Base-by-base conservation (phyloP, 1,284 basidiomycete genomes). In the Dichomitus squalens region DNA sequence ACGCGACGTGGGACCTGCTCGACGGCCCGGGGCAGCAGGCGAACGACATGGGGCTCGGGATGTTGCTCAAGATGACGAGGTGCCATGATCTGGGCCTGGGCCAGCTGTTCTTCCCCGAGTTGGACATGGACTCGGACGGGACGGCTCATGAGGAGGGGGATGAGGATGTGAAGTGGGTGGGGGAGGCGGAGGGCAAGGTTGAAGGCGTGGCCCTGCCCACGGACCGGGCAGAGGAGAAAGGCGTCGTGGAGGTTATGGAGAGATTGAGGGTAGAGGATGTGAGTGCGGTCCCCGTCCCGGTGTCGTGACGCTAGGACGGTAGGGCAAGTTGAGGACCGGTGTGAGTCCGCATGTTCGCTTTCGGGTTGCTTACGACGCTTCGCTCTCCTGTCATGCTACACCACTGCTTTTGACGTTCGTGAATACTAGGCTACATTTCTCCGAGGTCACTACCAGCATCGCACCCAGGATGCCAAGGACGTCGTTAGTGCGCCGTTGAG, bases 31-130 rank as follows among this genome's bases (percentile, higher is more conserved):
- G 59, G n/a, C 52, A 29, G 35, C 18, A 72, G 1, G 70, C 71
- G 18, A 72, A 80, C 4, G 81, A 84, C 54, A 71, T 76, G 41
- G 79, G 79, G 4, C 74, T 92, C 21, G 76, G 84, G n/a, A 79
- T 90, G 77, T 70, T 90, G 8, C 79, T 92, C 43, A 85, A 83
- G 68, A 90, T 92, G 88, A 88, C 88, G 29, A 77, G 90, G 46
- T 73, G 89, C 49, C 78, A 84, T 56, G 89, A 92, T 72, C 72
- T 92, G 59, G 89, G 88, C 1, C 76, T 92, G n/a, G 85, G 79
- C 25, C 86, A 90, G 69, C 66, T 90, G 7, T 87, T 86, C 66
- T 76, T 89, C 39, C 79, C 81, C 1, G 73, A 72, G 29, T 33
- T 69, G 23, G 67, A 66, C 5, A n/a, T 66, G 8, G 66, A 68